A percentile compares a stretch with the other conserved stretches of the same genome.
phyloP scores from a whole-genome alignment of 164 flowering plant species.

The Macadamia tetraphylla region DNA sequence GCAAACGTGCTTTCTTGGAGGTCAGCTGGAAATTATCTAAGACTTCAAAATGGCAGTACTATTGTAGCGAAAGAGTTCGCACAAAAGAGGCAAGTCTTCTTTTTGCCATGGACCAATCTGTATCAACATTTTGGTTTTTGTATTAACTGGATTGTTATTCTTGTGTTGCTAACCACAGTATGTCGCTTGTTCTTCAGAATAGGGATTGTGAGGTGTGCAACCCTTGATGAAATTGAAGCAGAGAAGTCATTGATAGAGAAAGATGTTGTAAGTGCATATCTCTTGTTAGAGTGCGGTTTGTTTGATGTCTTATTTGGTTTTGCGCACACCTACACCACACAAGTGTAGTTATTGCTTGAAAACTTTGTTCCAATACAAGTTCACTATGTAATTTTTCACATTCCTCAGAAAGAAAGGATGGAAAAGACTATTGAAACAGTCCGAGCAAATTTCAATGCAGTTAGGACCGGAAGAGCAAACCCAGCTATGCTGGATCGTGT shows the following conservation, averaged over 20 bases:
- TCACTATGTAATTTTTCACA: background rate
- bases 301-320: background rate
- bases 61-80: constrained; percentile 15
- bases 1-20: constrained; percentile 31
- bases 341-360: background rate
- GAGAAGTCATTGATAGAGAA: constrained; percentile 72
- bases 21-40: constrained; percentile 43
- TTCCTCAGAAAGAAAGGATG: constrained; percentile 72
- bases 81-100: constrained; percentile 33
- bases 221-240: constrained; percentile 84
- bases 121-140: background rate
- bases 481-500: constrained; percentile 86
- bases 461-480: constrained; percentile 85
- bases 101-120: background rate
- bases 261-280: constrained; percentile 55
- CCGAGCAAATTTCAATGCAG: constrained; percentile 61
- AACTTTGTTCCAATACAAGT: background rate
- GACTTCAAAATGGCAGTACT: constrained; percentile 18
- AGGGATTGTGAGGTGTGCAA: constrained; percentile 64
- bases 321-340: background rate
- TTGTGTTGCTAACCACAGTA: background rate
- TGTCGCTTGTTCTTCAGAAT: constrained; percentile 30
- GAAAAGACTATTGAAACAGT: constrained; percentile 78
- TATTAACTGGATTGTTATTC: background rate
- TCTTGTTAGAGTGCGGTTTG: background rate